phyloP scores from a whole-genome alignment of 2,329 filamentous ascomycete species.

The Verticillium isaacii region DNA sequence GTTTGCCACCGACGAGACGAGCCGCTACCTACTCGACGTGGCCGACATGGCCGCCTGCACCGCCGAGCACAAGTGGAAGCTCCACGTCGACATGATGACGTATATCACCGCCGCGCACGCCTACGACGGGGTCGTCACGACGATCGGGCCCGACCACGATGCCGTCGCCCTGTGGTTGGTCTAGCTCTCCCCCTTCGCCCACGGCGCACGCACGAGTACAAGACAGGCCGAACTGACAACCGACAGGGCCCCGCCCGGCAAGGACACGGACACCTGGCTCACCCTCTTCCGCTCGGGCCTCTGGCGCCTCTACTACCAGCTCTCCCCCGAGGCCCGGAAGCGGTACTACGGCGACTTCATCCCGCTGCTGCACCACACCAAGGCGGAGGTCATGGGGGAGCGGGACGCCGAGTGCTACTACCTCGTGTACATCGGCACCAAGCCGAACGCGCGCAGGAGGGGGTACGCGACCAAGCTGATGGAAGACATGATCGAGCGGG shows the following conservation, averaged over 20 bases:
- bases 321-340: constrained; percentile 64
- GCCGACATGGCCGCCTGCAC: constrained; percentile 60
- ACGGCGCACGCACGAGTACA: not conserved
- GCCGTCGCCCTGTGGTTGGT: constrained; percentile 74
- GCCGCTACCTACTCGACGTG: constrained; percentile 69
- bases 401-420: constrained; percentile 70
- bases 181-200: not conserved
- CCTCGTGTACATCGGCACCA: constrained; percentile 78
- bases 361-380: constrained; percentile 68
- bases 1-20: constrained; percentile 70
- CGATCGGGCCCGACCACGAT: constrained; percentile 71
- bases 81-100: constrained; percentile 73
- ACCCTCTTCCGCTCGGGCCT: constrained; percentile 70
- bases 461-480: constrained; percentile 71
- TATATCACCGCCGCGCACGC: constrained; percentile 74
- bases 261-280: constrained; percentile 67
- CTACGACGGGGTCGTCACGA: constrained; percentile 68
- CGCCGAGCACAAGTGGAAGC: constrained; percentile 66
- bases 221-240: not conserved
- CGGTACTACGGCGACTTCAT: constrained; percentile 77
- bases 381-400: constrained; percentile 62
- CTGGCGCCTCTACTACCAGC: constrained; percentile 72
- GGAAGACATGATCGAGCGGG: constrained; percentile 60
- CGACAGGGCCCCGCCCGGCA: constrained; percentile 67
- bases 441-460: constrained; percentile 62